Percentiles rank a stretch among this genome's conserved stretches.
These are phyloP conservation scores for Lipomyces orientalis DNA, from an alignment of 805 yeast genomes.

Conservation along the genomic window DNA sequence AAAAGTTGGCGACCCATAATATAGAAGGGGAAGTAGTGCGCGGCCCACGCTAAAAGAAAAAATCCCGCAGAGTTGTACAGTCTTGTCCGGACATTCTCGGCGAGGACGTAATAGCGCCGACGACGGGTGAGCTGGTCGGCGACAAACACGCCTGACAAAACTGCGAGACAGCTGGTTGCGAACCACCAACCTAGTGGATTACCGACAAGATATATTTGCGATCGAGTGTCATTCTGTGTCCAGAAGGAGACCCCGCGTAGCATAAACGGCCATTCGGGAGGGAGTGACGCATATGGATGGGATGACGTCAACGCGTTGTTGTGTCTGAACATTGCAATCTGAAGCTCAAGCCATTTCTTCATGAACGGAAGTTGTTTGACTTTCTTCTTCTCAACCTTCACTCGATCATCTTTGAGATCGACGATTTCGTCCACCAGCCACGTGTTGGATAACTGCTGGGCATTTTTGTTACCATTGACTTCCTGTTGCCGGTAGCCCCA, in stretches of 20 bases:
- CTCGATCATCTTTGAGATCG: conserved; percentile 67
- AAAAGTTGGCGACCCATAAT: conserved; percentile 92
- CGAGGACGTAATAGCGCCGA: conserved; percentile 66
- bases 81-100: conserved; percentile 67
- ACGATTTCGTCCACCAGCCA: conserved; percentile 80
- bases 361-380: conserved; percentile 72
- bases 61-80: conserved; percentile 82
- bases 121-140: conserved; percentile 81
- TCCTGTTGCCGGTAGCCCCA: conserved; percentile 95
- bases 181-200: conserved; percentile 92
- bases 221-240: conserved; percentile 69
- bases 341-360: conserved; percentile 88
- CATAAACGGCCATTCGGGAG: conserved; percentile 89
- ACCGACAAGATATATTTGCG: conserved; percentile 89
- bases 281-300: conserved; percentile 95
- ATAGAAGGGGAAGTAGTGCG: conserved; percentile 89
- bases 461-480: conserved; percentile 90
- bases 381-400: conserved; percentile 62
- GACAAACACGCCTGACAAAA: conserved; percentile 65
- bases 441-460: conserved; percentile 65
- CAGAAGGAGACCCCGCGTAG: conserved; percentile 94
- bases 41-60: conserved; percentile 82
- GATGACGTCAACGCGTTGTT: conserved; percentile 85
- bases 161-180: conserved; percentile 66
- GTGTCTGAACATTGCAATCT: conserved; percentile 85